Evolutionary conservation across 345 rosid species (phyloP).

Genomic region (Eucalyptus sp.): DNA sequence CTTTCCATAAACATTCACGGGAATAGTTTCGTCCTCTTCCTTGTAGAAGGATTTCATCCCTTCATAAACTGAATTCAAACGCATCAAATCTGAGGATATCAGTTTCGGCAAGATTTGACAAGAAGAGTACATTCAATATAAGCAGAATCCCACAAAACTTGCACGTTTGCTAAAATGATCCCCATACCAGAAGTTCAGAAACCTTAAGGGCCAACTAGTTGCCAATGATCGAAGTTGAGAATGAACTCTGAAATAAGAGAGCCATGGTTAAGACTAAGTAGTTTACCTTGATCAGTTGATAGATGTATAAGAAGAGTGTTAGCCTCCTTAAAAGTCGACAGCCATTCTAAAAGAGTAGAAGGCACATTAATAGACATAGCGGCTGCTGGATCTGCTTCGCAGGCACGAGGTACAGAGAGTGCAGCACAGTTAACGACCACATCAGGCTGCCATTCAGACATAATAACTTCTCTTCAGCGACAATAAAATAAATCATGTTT

Average conservation of each 20-base stretch:
- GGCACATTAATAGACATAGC: constrained; percentile 76
- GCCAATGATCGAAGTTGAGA: background rate
- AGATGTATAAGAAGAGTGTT: constrained; percentile 59
- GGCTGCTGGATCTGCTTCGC: constrained; percentile 65
- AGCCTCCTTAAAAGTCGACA: constrained; percentile 21
- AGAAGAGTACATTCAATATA: background rate
- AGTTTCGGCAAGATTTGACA: background rate
- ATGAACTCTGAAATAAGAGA: background rate
- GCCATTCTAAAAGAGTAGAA: constrained; percentile 57
- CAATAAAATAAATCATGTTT: background rate
- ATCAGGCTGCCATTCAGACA: constrained; percentile 34
- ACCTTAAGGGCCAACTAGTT: background rate
- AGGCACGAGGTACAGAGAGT: constrained; percentile 67
- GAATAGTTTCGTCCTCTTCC: constrained; percentile 71
- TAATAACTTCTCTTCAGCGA: background rate
- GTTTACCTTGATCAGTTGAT: constrained; percentile 86
- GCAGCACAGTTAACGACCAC: constrained; percentile 91
- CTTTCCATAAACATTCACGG: constrained; percentile 80
- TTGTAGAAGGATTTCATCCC: constrained; percentile 84
- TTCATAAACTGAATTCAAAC: constrained; percentile 47
- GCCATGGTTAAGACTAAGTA: background rate
- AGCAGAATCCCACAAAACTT: background rate
- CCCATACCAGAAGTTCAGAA: background rate
- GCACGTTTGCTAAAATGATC: background rate
- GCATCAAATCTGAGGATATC: background rate